Base-by-base conservation (phyloP, 768 basidiomycete species). In the Tulasnella sp. region DNA sequence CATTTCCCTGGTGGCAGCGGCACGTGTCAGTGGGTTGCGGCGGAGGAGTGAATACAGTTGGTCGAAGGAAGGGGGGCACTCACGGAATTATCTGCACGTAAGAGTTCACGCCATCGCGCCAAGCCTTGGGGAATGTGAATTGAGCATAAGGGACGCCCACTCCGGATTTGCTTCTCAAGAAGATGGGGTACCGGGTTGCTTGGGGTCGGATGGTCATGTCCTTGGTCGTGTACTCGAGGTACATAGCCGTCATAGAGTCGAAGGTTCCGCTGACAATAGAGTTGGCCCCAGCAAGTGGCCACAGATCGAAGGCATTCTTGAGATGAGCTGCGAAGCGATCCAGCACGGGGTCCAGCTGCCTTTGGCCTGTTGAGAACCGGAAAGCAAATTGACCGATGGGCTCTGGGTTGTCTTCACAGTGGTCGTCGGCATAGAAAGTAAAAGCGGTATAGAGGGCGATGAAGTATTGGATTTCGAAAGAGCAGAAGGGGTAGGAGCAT, bases 371-470 rank as follows among this genome's bases (percentile, higher is more conserved):
- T 0, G 85, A 42, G 71, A 88, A 86, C 0, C 85, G 80, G 36
- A 84, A 82, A 34, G 84, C 85, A 82, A 89, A 89, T 18, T 80
- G 78, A 14, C 84, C 83, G 18, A 87, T 81, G 3, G 83, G 80
- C 6, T 80, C 81, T 24, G 79, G 74, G 74, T 86, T 84, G 21
- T 81, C 79, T 1, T 82, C 80, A 24, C 84, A 82, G 80, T 42
- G 68, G 38, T 89, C 87, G 80, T 89, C 88, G 39, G 86, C 78
- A 58, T 82, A 86, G 74, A 85, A 84, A n/a, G 83, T 75, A 71
- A 84, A 86, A 0, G 87, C 84, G 1, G 88, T 88, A 80, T 84
- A 88, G 12, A 88, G 82, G 4, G 87, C 85, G 40, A 88, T 86
- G 79, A 85, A 83, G 8, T 86, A 83, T 74, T 83, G 83, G 1